These are phyloP conservation scores for Botrytis byssoidea DNA, from an alignment of 2,329 filamentous ascomycete species.

Conservation along the genomic window DNA sequence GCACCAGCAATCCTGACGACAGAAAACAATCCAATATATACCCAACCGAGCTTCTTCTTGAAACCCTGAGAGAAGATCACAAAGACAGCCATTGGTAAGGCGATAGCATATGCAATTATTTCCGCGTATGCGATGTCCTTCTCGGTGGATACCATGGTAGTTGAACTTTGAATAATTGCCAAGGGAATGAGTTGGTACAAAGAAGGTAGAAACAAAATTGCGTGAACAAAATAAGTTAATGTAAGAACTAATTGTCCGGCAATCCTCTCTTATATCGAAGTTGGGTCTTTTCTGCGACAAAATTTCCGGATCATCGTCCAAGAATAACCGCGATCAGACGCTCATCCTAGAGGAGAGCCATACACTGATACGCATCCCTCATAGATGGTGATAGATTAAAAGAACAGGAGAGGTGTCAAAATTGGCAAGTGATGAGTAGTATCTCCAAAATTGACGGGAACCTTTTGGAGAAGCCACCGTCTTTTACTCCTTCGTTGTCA, in stretches of 20 bases:
- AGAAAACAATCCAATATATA: slow-evolving; percentile 40
- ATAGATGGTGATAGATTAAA: neutral
- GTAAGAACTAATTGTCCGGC: too few relatives aligned
- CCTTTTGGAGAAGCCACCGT: neutral
- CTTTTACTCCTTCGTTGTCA: neutral
- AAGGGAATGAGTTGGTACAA: too few relatives aligned
- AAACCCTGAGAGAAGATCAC: slow-evolving; percentile 33
- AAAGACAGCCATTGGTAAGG: slow-evolving; percentile 26
- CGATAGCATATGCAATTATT: slow-evolving; percentile 30
- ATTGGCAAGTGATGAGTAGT: neutral
- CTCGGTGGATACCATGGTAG: slow-evolving; percentile 26
- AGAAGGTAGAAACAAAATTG: neutral
- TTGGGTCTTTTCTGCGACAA: too few relatives aligned
- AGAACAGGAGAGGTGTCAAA: neutral
- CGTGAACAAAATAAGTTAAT: too few relatives aligned
- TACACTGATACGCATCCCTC: neutral
- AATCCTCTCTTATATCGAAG: neutral
- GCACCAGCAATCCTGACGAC: slow-evolving; percentile 37
- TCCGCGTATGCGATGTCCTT: slow-evolving; percentile 34
- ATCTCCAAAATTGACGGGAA: too few relatives aligned
- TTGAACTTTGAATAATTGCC: neutral
- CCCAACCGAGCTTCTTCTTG: slow-evolving; percentile 39
- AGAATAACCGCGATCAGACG: neutral
- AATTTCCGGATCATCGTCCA: neutral
- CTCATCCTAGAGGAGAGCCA: neutral